Evolutionary conservation across 2,329 filamentous ascomycete species (phyloP).

Genomic region (Xylaria sp.): DNA sequence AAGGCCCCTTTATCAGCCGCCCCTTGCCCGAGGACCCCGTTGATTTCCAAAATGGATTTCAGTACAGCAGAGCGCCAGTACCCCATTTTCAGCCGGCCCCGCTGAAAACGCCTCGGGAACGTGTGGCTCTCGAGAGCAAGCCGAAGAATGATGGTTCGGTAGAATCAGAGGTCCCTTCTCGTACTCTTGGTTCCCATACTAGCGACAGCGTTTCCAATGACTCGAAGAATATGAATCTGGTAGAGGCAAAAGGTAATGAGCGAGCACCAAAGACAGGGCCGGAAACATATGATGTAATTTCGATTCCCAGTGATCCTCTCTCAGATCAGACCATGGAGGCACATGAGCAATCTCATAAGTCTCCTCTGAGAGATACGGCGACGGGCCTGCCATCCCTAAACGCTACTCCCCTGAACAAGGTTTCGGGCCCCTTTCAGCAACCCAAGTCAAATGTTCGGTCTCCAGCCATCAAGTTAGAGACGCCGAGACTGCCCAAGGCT

Average conservation of each 20-base stretch:
- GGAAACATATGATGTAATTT: not conserved
- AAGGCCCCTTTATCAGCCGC: conserved; percentile 34
- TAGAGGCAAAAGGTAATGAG: not conserved
- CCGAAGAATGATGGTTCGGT: not conserved
- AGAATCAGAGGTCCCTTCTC: not conserved
- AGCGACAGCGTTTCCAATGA: not conserved
- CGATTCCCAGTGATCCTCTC: conserved; percentile 2
- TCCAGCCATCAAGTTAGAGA: not conserved
- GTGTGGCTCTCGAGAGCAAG: not conserved
- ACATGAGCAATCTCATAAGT: not conserved
- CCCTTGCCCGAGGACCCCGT: conserved; percentile 37
- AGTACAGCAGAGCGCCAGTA: conserved; percentile 40
- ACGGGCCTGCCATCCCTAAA: conserved; percentile 12
- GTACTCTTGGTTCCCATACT: not conserved
- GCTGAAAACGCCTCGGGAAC: not conserved
- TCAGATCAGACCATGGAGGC: not conserved
- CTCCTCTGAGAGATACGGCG: not conserved
- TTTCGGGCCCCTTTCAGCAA: not conserved
- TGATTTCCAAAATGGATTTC: conserved; percentile 40
- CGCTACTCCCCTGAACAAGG: conserved; percentile 1
- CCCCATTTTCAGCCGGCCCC: conserved; percentile 21
- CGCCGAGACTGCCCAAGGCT: conserved; percentile 22
- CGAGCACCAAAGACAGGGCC: not conserved
- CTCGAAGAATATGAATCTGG: not conserved
- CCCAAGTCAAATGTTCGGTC: conserved; percentile 7